phyloP scores from a whole-genome alignment of 441 rosid genomes.

The Monsonia emarginata region DNA sequence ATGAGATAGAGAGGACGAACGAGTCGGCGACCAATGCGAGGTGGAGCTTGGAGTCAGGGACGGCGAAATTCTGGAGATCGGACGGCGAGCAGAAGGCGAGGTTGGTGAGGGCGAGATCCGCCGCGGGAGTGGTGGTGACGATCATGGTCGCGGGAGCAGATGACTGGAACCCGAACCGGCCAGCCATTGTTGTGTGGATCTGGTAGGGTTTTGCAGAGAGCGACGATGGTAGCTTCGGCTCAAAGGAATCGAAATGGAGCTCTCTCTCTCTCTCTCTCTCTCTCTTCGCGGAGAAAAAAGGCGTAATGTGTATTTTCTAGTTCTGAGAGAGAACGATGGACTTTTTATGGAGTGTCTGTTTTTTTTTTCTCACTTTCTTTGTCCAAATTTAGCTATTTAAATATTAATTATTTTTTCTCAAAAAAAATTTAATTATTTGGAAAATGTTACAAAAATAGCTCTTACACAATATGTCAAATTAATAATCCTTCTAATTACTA shows the following conservation, averaged over 20 bases:
- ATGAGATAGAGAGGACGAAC: conserved; percentile 63
- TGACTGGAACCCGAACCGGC: conserved; percentile 31
- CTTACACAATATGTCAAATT: too few species aligned
- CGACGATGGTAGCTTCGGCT: conserved; percentile 4
- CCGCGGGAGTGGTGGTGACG: conserved; percentile 61
- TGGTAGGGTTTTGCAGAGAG: conserved; percentile 1
- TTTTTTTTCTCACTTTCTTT: too few species aligned
- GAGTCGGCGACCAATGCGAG: conserved; percentile 55
- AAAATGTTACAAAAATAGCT: too few species aligned
- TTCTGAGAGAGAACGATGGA: too few species aligned
- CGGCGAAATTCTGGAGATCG: conserved; percentile 64
- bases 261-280: not conserved
- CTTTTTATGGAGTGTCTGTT: too few species aligned
- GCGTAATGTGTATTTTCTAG: too few species aligned
- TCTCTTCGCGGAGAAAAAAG: too few species aligned
- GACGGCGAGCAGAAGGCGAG: conserved; percentile 73
- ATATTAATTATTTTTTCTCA: too few species aligned
- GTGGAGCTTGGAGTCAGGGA: conserved; percentile 66
- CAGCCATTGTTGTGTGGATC: conserved; percentile 18
- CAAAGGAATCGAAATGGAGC: not conserved
- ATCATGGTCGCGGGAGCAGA: conserved; percentile 39
- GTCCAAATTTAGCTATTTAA: too few species aligned
- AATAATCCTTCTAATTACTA: too few species aligned
- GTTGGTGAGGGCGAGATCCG: conserved; percentile 77
- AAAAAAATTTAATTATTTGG: too few species aligned